Base-by-base conservation (phyloP, 1,139 yeast genomes). In the Hyphopichia buzzinii region DNA sequence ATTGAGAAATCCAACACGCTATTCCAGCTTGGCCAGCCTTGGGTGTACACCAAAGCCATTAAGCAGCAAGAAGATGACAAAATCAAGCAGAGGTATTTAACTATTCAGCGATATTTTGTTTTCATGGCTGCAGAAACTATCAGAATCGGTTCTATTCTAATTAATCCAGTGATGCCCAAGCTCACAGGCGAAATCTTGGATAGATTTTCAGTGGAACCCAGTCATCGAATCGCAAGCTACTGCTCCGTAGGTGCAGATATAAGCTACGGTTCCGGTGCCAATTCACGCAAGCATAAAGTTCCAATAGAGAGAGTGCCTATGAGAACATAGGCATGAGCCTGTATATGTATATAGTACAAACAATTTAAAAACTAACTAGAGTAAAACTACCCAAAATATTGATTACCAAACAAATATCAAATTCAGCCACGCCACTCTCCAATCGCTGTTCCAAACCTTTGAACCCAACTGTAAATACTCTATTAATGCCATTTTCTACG, bases 101-200 rank as follows among this genome's bases (percentile, higher is more conserved):
- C 60, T 12, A 31, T 65, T 6, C 80, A 74, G 43, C 79, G 77
- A 51, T 62, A 70, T 33, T 72, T 79, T 11, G 77, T 89, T 2
- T 79, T 73, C 42, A 55, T 77, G 17, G 84, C 87, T 1, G 75
- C 86, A 10, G 97, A 92, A 49, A 72, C 81, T 1, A 71, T 81
- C 12, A 72, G 98, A 41, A 74, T 87, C 0, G 55, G 77, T 12
- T 72, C 92, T 0, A 78, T 92, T 10, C 54, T 86, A 27, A 67
- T 85, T 19, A 77, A 74, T 40, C 88, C 96, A 1, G 67, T 90
- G 19, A 77, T 86, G 33, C 97, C 97, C 0, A 61, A 64, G 2
- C 64, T 87, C 33, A 60, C 95, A 0, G 44, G 50, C 0, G 59
- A 62, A 21, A 62, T 88, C n/a, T 64, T 92, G 29, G 83, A 84